phyloP scores from a whole-genome alignment of 2,329 filamentous ascomycete genomes.

The Trichoderma hamatum region DNA sequence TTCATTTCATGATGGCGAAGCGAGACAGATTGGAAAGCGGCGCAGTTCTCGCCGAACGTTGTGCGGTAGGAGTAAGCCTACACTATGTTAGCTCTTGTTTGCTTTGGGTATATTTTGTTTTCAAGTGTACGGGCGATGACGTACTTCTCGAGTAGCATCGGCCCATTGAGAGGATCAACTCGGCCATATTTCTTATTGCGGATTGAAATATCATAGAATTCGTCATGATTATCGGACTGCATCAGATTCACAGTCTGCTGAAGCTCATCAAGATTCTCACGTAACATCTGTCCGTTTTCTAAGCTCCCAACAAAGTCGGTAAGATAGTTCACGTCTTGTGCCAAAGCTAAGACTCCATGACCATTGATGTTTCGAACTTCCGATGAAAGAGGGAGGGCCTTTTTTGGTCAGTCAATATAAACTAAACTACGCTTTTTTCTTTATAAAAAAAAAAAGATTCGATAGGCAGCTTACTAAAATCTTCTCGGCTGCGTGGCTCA shows the following conservation, averaged over 20 bases:
- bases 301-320: constrained; percentile 84
- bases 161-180: constrained; percentile 89
- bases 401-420: background rate
- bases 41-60: constrained; percentile 60
- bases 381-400: constrained; percentile 75
- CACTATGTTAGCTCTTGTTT: constrained; percentile 4
- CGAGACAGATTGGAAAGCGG: constrained; percentile 72
- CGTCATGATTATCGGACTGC: constrained; percentile 86
- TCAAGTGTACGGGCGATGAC: constrained; percentile 32
- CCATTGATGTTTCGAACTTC: constrained; percentile 86
- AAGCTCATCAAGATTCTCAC: constrained; percentile 88
- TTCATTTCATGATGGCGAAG: constrained; percentile 63
- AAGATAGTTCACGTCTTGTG: constrained; percentile 82
- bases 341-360: constrained; percentile 78
- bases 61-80: constrained; percentile 67
- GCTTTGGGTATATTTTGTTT: background rate
- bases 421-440: background rate
- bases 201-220: constrained; percentile 91
- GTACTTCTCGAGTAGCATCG: constrained; percentile 88
- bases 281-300: constrained; percentile 80
- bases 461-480: constrained; percentile 63
- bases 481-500: constrained; percentile 85
- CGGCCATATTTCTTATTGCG: constrained; percentile 92
- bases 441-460: background rate
- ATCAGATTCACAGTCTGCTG: constrained; percentile 90